Evolutionary conservation across 208 protist genomes (phyloP).

Genomic region (Wallacemonas sp.): DNA sequence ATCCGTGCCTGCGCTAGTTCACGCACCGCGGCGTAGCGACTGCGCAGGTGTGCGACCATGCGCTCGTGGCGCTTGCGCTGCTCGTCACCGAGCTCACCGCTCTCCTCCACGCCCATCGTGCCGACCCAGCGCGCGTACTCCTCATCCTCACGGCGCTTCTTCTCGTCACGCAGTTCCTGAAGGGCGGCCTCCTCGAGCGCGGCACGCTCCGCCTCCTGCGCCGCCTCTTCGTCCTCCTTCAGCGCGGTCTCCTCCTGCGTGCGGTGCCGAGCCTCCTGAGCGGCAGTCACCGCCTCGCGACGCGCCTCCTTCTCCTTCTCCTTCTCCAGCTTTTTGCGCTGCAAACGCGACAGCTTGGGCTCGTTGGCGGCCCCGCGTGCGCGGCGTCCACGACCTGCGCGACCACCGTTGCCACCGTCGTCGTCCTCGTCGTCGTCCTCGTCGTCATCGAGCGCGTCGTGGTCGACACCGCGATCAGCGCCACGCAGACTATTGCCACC

Average conservation of each 20-base stretch:
- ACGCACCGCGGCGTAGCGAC: constrained; percentile 32
- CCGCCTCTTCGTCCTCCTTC: constrained; percentile 25
- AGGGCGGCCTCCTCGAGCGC: constrained; percentile 50
- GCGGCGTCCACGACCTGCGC: constrained; percentile 9
- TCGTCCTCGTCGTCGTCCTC: constrained; percentile 20
- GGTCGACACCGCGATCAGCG: neutral
- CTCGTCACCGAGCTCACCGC: constrained; percentile 71
- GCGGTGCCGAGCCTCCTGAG: constrained; percentile 31
- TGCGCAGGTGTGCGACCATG: constrained; percentile 32
- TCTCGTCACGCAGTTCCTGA: constrained; percentile 61
- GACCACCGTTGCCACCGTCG: neutral
- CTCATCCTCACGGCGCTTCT: constrained; percentile 49
- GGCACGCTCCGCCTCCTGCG: constrained; percentile 33
- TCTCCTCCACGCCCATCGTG: constrained; percentile 62
- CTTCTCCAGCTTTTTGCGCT: constrained; percentile 65
- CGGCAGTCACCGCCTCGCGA: constrained; percentile 34
- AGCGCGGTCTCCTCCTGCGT: constrained; percentile 11
- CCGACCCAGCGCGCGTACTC: constrained; percentile 70
- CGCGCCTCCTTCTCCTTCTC: constrained; percentile 55
- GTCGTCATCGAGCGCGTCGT: constrained; percentile 8
- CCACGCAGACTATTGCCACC: too few species aligned
- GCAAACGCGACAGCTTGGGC: constrained; percentile 47
- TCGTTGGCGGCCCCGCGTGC: constrained; percentile 1
- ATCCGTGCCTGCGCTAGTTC: constrained; percentile 13
- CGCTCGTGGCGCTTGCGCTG: constrained; percentile 29